Evolutionary conservation across 176 grass and related monocot genomes (phyloP).

Genomic region (Triticum dicoccoides): DNA sequence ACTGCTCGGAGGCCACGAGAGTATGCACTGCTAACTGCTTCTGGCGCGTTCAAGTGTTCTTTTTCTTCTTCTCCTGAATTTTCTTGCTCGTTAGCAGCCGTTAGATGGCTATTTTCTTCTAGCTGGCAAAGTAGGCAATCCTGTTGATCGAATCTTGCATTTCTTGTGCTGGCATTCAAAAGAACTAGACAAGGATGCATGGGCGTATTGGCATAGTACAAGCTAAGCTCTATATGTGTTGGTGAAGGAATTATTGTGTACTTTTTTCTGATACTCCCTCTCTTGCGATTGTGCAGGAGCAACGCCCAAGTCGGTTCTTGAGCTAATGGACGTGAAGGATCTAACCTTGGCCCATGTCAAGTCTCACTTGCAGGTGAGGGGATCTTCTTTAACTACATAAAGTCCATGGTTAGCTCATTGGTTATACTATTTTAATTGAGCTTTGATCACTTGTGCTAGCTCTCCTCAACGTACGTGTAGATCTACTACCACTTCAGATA

Average conservation of each 20-base stretch:
- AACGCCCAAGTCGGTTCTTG: constrained; percentile 97
- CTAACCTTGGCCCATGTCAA: constrained; percentile 98
- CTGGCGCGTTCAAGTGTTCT: not conserved
- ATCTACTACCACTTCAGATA: not conserved
- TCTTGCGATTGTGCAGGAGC: constrained; percentile 55
- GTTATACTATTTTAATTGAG: not conserved
- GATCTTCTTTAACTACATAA: not conserved
- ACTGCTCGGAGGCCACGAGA: constrained; percentile 91
- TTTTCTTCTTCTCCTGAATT: not conserved
- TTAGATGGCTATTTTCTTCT: not conserved
- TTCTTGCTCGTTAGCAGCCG: not conserved
- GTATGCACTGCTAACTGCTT: constrained; percentile 39
- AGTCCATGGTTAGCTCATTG: not conserved
- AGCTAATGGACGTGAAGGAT: constrained; percentile 98
- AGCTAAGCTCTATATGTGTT: not conserved
- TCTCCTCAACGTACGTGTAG: not conserved
- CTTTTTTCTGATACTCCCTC: not conserved
- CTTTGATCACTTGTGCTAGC: not conserved
- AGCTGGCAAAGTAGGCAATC: not conserved
- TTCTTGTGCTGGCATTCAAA: not conserved
- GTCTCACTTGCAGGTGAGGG: constrained; percentile 86
- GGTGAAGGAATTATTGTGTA: constrained; percentile 5
- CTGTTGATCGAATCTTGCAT: not conserved
- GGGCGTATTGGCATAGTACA: not conserved
- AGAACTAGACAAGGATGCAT: not conserved